These are phyloP conservation scores for Emmonsiellopsis sp. DNA, from an alignment of 2,329 filamentous ascomycete species.

Conservation along the genomic window DNA sequence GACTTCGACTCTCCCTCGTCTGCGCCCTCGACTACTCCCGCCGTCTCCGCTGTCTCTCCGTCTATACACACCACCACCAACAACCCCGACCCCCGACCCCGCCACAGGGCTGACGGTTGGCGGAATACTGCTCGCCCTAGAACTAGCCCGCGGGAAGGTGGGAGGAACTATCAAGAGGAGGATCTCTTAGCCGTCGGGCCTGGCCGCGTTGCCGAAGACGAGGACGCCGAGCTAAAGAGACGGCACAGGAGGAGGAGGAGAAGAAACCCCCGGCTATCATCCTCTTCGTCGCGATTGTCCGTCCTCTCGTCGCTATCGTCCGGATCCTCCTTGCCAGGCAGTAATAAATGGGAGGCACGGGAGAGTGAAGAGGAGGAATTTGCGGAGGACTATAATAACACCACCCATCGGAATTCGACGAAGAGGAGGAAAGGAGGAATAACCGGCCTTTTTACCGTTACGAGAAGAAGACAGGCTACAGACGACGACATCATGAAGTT, in stretches of 20 bases:
- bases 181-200: too few relatives aligned
- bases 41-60: not conserved
- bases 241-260: too few relatives aligned
- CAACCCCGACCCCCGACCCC: not conserved
- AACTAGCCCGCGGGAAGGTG: too few relatives aligned
- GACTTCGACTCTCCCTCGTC: constrained; percentile 8
- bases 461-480: constrained; percentile 38
- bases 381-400: not conserved
- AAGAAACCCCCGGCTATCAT: too few relatives aligned
- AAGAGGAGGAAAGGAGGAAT: constrained; percentile 1
- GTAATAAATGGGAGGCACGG: not conserved
- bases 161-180: too few relatives aligned
- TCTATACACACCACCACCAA: not conserved
- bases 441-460: not conserved
- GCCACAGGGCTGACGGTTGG: not conserved
- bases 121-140: too few relatives aligned
- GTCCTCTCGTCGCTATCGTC: too few relatives aligned
- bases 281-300: too few relatives aligned
- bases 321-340: too few relatives aligned
- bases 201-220: too few relatives aligned
- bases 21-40: not conserved
- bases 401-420: not conserved
- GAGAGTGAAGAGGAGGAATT: not conserved
- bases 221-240: too few relatives aligned
- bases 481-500: constrained; percentile 93